These are phyloP conservation scores for Laetiporus sulphureus DNA, from an alignment of 1,284 basidiomycete genomes.

Conservation along the genomic window DNA sequence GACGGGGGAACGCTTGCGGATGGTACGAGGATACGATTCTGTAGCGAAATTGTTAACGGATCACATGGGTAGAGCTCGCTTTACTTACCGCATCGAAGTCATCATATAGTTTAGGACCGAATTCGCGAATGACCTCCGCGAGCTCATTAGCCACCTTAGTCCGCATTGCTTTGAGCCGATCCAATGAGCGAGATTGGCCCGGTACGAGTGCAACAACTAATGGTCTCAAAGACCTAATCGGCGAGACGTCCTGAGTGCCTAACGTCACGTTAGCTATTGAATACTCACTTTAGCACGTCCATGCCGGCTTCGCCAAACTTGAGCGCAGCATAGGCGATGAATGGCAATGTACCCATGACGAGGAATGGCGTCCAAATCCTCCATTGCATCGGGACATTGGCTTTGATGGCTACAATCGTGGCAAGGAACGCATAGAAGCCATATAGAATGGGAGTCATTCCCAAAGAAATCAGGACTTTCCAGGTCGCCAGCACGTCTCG, in stretches of 20 bases:
- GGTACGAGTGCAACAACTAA: slow-evolving; percentile 88
- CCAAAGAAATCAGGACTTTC: slow-evolving; percentile 96
- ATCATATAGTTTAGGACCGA: slow-evolving; percentile 83
- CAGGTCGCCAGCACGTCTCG: slow-evolving; percentile 96
- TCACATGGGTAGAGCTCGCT: not conserved
- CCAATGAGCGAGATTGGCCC: slow-evolving; percentile 83
- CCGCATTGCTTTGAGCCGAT: slow-evolving; percentile 77
- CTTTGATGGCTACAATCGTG: slow-evolving; percentile 69
- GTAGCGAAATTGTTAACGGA: slow-evolving; percentile 23
- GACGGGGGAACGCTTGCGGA: slow-evolving; percentile 80
- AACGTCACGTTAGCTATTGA: slow-evolving; percentile 27
- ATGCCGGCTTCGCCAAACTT: slow-evolving; percentile 99
- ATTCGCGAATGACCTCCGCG: slow-evolving; percentile 83
- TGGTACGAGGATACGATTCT: slow-evolving; percentile 77
- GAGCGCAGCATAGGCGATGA: slow-evolving; percentile 90
- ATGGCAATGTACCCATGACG: slow-evolving; percentile 73
- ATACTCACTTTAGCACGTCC: slow-evolving; percentile 91
- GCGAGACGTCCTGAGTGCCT: slow-evolving; percentile 12
- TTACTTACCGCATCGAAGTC: slow-evolving; percentile 77
- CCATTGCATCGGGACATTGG: slow-evolving; percentile 57
- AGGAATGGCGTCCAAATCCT: slow-evolving; percentile 77
- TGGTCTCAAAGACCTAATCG: slow-evolving; percentile 79
- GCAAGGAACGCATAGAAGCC: slow-evolving; percentile 78
- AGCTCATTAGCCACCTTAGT: slow-evolving; percentile 83
- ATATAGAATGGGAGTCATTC: slow-evolving; percentile 86